Percentiles rank a stretch among this genome's conserved stretches.
Evolutionary conservation across 345 rosid species (phyloP).

Genomic region (Streptanthus diversifolius): DNA sequence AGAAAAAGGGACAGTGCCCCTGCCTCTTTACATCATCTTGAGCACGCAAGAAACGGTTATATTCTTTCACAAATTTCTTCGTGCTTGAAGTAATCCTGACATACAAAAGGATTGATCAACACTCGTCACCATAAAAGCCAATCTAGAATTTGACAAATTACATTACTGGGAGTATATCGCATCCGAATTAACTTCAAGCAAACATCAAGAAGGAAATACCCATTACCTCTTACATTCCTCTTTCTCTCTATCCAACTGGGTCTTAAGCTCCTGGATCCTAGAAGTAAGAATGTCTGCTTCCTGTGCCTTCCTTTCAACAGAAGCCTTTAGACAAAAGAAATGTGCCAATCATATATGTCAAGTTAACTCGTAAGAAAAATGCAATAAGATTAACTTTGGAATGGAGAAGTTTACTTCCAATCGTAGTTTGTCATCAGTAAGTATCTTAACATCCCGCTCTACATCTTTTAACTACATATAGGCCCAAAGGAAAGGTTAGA

Average conservation of each 20-base stretch:
- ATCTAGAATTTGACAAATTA: conserved; percentile 1
- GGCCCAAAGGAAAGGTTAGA: conserved; percentile 22
- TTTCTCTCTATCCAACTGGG: conserved; percentile 67
- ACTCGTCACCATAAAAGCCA: conserved; percentile 16
- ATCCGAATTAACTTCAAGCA: background rate
- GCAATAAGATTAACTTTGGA: conserved; percentile 32
- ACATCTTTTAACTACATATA: conserved; percentile 63
- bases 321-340: conserved; percentile 35
- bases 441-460: conserved; percentile 45
- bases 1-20: conserved; percentile 1
- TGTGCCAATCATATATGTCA: conserved; percentile 1
- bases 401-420: conserved; percentile 47
- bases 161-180: background rate
- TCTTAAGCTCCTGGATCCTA: conserved; percentile 65
- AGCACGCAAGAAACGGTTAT: conserved; percentile 50
- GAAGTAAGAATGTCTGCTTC: conserved; percentile 68
- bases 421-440: conserved; percentile 48
- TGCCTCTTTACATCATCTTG: conserved; percentile 82
- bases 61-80: conserved; percentile 70
- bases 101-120: conserved; percentile 21
- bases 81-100: conserved; percentile 71
- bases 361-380: background rate
- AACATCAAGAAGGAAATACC: background rate
- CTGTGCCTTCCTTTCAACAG: conserved; percentile 56
- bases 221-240: conserved; percentile 71